A percentile compares a stretch with the other conserved stretches of the same genome.
phyloP scores from a whole-genome alignment of 2,329 filamentous ascomycete species.

The Aspergillus sp. region DNA sequence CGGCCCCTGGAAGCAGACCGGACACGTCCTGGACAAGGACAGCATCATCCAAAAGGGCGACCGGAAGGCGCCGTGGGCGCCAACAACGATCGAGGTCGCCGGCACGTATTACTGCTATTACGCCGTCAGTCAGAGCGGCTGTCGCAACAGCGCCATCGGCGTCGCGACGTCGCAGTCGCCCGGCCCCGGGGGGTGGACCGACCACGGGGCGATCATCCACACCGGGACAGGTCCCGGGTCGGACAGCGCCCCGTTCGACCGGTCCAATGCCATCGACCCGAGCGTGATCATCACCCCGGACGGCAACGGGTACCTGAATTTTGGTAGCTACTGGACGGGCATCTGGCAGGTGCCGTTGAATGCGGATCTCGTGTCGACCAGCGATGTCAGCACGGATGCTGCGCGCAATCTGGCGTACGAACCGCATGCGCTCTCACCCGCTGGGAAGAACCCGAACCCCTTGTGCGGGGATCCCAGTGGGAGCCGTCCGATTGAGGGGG shows the following conservation, averaged over 20 bases:
- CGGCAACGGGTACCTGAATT: constrained; percentile 51
- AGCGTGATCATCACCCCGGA: constrained; percentile 46
- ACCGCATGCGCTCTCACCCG: constrained; percentile 17
- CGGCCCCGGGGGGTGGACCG: constrained; percentile 32
- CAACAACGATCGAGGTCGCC: constrained; percentile 57
- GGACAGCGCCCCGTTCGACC: constrained; percentile 31
- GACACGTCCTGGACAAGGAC: constrained; percentile 26
- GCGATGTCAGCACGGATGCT: constrained; percentile 15
- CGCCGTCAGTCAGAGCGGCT: constrained; percentile 60
- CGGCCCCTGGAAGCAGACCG: constrained; percentile 30
- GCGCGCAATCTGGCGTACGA: constrained; percentile 29
- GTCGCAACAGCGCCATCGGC: constrained; percentile 62
- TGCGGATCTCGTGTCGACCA: constrained; percentile 21
- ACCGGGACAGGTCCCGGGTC: constrained; percentile 29
- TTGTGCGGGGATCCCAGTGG: constrained; percentile 30
- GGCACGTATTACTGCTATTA: constrained; percentile 65
- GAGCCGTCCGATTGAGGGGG: constrained; percentile 31
- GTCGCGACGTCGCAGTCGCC: constrained; percentile 48
- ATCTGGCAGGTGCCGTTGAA: constrained; percentile 59
- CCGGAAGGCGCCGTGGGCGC: constrained; percentile 49
- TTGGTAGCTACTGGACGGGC: constrained; percentile 67
- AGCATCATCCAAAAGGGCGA: constrained; percentile 35
- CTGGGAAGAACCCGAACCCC: constrained; percentile 19
- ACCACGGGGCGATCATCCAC: constrained; percentile 36
- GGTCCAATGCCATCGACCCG: constrained; percentile 61